These are phyloP conservation scores for Trametopsis cervina DNA, from an alignment of 768 basidiomycete genomes.

Conservation along the genomic window DNA sequence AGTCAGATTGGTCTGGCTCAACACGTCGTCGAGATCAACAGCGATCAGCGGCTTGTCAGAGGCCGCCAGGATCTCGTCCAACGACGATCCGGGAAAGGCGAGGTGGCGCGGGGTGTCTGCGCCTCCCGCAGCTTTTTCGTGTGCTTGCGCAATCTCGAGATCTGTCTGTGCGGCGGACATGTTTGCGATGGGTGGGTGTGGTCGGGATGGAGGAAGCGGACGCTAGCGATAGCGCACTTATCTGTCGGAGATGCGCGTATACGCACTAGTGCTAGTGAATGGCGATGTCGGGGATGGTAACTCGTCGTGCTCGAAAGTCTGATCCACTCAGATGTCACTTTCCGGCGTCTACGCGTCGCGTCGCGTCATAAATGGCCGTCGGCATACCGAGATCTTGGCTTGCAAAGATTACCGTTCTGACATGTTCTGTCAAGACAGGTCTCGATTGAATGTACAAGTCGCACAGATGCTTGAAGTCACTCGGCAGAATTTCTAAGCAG, in stretches of 20 bases:
- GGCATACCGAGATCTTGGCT: too few species aligned
- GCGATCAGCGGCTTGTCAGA: conserved; percentile 40
- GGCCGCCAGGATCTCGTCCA: conserved; percentile 14
- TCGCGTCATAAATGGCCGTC: too few species aligned
- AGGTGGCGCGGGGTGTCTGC: conserved; percentile 12
- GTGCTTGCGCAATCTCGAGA: conserved; percentile 11
- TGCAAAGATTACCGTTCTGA: too few species aligned
- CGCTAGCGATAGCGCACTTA: not conserved
- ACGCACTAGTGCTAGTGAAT: too few species aligned
- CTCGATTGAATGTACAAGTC: too few species aligned
- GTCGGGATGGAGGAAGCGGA: not conserved
- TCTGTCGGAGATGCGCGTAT: too few species aligned
- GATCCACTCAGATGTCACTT: not conserved
- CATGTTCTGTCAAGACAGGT: too few species aligned
- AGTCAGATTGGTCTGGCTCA: conserved; percentile 52
- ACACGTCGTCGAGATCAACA: conserved; percentile 63
- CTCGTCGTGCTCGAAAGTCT: too few species aligned
- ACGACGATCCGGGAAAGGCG: conserved; percentile 16
- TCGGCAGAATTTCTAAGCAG: too few species aligned
- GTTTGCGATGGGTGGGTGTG: not conserved
- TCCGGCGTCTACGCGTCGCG: not conserved
- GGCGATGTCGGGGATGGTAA: too few species aligned
- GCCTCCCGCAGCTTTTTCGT: conserved; percentile 3
- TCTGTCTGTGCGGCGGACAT: conserved; percentile 18
- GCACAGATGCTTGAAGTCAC: too few species aligned